phyloP scores from a whole-genome alignment of 495 filamentous ascomycete species.

The Neurospora sp. region DNA sequence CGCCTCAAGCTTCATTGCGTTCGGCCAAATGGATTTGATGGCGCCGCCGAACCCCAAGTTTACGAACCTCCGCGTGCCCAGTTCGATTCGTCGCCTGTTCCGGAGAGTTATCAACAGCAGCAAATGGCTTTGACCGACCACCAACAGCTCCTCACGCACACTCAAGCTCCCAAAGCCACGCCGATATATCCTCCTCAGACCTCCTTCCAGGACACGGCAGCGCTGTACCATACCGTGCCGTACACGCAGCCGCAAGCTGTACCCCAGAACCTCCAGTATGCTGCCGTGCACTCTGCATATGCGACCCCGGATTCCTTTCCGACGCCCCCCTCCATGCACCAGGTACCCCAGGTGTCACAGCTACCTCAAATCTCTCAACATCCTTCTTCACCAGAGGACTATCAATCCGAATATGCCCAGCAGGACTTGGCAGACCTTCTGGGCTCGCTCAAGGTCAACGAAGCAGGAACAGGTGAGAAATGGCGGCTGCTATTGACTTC shows the following conservation, averaged over 20 bases:
- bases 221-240: slow-evolving; percentile 34
- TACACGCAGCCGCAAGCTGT: slow-evolving; percentile 36
- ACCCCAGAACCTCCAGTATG: slow-evolving; percentile 40
- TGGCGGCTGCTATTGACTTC: not conserved
- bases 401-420: slow-evolving; percentile 58
- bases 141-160: slow-evolving; percentile 25
- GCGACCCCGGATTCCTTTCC: slow-evolving; percentile 38
- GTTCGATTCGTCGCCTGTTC: slow-evolving; percentile 32
- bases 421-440: slow-evolving; percentile 69
- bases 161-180: slow-evolving; percentile 25
- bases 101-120: slow-evolving; percentile 48
- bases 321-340: slow-evolving; percentile 40
- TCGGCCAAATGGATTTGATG: slow-evolving; percentile 83
- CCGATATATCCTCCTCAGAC: slow-evolving; percentile 30
- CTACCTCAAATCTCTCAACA: slow-evolving; percentile 20
- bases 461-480: slow-evolving; percentile 72
- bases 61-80: slow-evolving; percentile 38
- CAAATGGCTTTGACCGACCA: slow-evolving; percentile 29
- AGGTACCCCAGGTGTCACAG: not conserved
- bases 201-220: slow-evolving; percentile 29
- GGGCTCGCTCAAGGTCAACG: slow-evolving; percentile 79
- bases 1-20: slow-evolving; percentile 89
- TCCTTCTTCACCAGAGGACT: slow-evolving; percentile 36
- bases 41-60: slow-evolving; percentile 40
- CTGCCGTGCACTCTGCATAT: slow-evolving; percentile 35